Evolutionary conservation across 2,329 filamentous ascomycete species (phyloP).

Genomic region (Pseudogymnoascus destructans): DNA sequence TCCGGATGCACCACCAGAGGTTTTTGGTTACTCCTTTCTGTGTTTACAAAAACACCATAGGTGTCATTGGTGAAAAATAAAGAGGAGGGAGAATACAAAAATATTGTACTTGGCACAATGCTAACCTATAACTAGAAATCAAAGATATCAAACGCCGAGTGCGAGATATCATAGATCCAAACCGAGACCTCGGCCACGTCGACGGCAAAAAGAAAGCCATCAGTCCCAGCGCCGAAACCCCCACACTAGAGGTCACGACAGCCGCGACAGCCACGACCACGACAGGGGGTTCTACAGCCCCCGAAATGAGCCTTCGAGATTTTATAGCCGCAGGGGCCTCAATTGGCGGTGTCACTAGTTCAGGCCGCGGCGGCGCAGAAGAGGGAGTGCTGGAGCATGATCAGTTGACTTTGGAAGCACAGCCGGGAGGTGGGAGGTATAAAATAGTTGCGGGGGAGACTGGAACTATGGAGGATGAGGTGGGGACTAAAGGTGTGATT

Average conservation of each 20-base stretch:
- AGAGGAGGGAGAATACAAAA: neutral
- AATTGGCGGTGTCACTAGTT: neutral
- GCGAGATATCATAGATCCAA: conserved; percentile 69
- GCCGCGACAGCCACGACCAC: neutral
- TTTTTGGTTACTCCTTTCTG: neutral
- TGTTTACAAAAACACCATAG: too few relatives aligned
- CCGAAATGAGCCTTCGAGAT: neutral
- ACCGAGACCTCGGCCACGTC: conserved; percentile 67
- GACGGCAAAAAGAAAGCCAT: conserved; percentile 28
- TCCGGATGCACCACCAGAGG: neutral
- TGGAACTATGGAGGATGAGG: neutral
- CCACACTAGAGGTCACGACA: neutral
- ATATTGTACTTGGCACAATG: neutral
- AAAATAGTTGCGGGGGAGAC: conserved; percentile 9
- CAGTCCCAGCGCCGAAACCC: neutral
- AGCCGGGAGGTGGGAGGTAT: conserved; percentile 8
- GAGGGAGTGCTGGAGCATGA: neutral
- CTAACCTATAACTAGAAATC: conserved; percentile 42
- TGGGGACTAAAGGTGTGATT: neutral
- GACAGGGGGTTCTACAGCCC: neutral
- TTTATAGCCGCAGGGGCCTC: neutral
- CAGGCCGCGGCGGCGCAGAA: neutral
- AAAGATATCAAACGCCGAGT: conserved; percentile 81
- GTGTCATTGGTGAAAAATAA: neutral
- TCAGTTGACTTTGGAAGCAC: conserved; percentile 5